Evolutionary conservation across 768 basidiomycete species (phyloP), one percentile per base, ranked within the genome.

Genomic region (Brasilioporus rufonigricans): DNA sequence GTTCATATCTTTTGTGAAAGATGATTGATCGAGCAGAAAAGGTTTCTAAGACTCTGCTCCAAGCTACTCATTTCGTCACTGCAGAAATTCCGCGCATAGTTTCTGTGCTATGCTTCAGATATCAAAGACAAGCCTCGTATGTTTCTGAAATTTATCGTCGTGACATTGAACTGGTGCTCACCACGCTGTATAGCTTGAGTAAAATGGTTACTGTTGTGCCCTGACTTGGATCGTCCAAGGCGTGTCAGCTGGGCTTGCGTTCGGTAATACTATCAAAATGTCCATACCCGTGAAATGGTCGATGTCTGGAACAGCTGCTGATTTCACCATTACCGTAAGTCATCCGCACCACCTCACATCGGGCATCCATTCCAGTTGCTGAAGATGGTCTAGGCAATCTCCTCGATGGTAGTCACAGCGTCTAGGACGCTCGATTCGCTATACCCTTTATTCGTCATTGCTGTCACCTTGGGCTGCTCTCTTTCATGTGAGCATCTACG

Each of bases 21-120:
- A 82, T 93, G 70, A n/a, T n/a, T n/a, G n/a, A 75, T 97, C 36
- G 96, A 98, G 59, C 71, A 92, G 23, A 98, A 98, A 97, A 92
- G 78, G 94, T 93, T 40, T 40, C 32, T 44, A 16, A 6, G 27
- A n/a, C n/a, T n/a, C 32, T 35, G 14, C 44, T 63, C 23, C 18
- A 10, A 16, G 9, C 35, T 4, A 14, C 38, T 54, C 24, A 65
- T 36, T 21, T 19, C 53, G 35, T 44, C 24, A 54, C 27, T 39
- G n/a, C 61, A 97, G 93, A 94, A 93, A 86, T 95, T 98, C 72
- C 82, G 90, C 21, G 72, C 76, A n/a, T 86, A 87, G 68, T 79
- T 96, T 33, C 72, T 97, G 14, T 87, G 88, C 62, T 89, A 88
- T 66, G 83, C 83, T 46, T 76, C 97, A 26, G 92, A 95, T 57